Evolutionary conservation across 2,329 filamentous ascomycete genomes (phyloP), one percentile per base, ranked within the genome.

Genomic region (Graphilbum ipis-grandicollis): DNA sequence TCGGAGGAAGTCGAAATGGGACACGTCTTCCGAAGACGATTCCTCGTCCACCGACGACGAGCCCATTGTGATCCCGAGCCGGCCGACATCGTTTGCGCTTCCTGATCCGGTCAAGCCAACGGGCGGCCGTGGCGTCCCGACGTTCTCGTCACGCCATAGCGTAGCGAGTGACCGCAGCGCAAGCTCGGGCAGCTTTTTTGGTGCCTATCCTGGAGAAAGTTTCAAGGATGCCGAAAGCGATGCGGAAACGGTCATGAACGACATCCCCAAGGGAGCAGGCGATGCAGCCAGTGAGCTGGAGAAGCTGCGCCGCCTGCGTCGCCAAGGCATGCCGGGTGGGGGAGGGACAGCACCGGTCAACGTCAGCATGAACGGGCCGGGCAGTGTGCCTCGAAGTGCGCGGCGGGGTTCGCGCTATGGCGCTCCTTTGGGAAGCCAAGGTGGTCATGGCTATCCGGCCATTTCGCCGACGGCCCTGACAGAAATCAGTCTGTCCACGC

Each of bases 11-110:
- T 47, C 44, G n/a, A 46, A 40, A 19, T 64, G 59, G 56, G 59
- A 60, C 13, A 64, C 62, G 5, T 65, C 64, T 0, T 62, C 52
- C 6, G 50, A 57, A 5, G 57, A 67, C 22, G 64, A 65, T 33
- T 64, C 65, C 3, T 74, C 69, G 1, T 75, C 71, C 0, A 65
- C 64, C 4, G 73, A 78, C 42, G 72, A 77, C 37, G 73, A 77
- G 39, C 70, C 69, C 12, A 76, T 77, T 41, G 63, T 76, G 35
- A 71, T 78, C 29, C 71, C 72, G 22, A 75, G 71, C 49, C 62
- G 71, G 31, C 69, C 63, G 41, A 59, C 59, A 4, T 75, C 71
- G 1, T 76, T 75, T 50, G 65, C 62, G 2, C 52, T 72, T 8
- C 68, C 68, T 0, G 66, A 71, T 37, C 65, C 68, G 1, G 53